Percentiles rank a stretch among this genome's conserved stretches.
These are phyloP conservation scores for Arctostaphylos glauca DNA, from an alignment of 148 eudicot species.

Conservation along the genomic window DNA sequence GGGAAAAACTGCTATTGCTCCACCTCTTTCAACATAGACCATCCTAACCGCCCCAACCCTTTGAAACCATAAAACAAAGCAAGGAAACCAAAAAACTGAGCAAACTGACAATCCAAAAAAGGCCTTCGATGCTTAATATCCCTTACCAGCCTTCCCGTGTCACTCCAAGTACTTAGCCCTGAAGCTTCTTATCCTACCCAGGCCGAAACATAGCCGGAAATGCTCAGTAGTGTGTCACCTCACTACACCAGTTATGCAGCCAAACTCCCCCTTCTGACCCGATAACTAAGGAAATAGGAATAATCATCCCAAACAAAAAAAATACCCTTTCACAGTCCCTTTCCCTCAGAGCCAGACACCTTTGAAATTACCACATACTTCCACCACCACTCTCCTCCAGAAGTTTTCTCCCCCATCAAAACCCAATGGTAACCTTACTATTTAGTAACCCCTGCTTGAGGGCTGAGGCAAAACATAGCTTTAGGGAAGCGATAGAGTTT, in stretches of 20 bases:
- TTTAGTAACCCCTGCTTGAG: not conserved
- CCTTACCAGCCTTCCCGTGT: not conserved
- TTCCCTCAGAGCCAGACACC: not conserved
- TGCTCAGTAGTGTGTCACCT: not conserved
- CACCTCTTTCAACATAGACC: not conserved
- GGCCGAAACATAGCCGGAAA: not conserved
- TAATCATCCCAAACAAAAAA: too few relatives aligned
- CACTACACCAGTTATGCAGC: not conserved
- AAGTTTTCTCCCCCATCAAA: not conserved
- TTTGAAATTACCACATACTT: not conserved
- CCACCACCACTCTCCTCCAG: not conserved
- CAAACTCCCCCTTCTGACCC: not conserved
- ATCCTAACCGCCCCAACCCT: not conserved
- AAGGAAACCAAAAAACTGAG: not conserved
- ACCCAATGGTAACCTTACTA: not conserved
- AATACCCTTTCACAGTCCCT: not conserved
- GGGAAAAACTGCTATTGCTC: not conserved
- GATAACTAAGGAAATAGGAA: not conserved
- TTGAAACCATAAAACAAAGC: not conserved
- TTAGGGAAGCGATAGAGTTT: not conserved
- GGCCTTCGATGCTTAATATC: not conserved
- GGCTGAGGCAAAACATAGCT: not conserved
- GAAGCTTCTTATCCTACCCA: not conserved
- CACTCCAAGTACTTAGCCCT: not conserved
- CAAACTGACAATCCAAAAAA: not conserved